These are phyloP conservation scores for Prosopis cineraria DNA, from an alignment of 306 rosid species.

Conservation along the genomic window DNA sequence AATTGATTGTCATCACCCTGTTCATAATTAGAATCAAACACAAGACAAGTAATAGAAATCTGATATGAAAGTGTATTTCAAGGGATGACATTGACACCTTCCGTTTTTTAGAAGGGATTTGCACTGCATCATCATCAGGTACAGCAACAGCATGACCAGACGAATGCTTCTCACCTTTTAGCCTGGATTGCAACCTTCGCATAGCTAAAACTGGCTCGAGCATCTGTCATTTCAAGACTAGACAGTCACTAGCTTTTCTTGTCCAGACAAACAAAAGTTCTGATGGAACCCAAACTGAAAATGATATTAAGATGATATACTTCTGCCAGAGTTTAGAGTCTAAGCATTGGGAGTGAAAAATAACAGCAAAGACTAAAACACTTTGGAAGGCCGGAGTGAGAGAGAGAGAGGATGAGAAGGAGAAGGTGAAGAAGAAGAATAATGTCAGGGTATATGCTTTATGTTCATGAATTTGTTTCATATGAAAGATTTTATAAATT, in stretches of 20 bases:
- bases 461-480: background rate
- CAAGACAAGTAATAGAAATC: background rate
- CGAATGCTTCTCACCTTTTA: conserved; percentile 44
- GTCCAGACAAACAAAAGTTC: conserved; percentile 26
- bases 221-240: conserved; percentile 57
- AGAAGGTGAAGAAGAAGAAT: background rate
- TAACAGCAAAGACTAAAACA: background rate
- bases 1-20: conserved; percentile 9
- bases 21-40: background rate
- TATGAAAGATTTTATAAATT: background rate
- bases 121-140: conserved; percentile 38
- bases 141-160: conserved; percentile 22
- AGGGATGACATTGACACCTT: conserved; percentile 48
- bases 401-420: background rate
- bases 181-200: conserved; percentile 41
- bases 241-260: conserved; percentile 36
- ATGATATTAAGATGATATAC: too few species aligned
- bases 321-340: too few species aligned
- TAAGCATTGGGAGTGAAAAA: background rate
- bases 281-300: background rate
- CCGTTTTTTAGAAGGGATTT: conserved; percentile 46
- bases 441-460: background rate
- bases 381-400: background rate
- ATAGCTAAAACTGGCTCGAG: conserved; percentile 60
- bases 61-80: background rate